Percentiles rank a stretch among this genome's conserved stretches.
Evolutionary conservation across 139 green algal genomes (phyloP).

Genomic region (Gonium pectorale): DNA sequence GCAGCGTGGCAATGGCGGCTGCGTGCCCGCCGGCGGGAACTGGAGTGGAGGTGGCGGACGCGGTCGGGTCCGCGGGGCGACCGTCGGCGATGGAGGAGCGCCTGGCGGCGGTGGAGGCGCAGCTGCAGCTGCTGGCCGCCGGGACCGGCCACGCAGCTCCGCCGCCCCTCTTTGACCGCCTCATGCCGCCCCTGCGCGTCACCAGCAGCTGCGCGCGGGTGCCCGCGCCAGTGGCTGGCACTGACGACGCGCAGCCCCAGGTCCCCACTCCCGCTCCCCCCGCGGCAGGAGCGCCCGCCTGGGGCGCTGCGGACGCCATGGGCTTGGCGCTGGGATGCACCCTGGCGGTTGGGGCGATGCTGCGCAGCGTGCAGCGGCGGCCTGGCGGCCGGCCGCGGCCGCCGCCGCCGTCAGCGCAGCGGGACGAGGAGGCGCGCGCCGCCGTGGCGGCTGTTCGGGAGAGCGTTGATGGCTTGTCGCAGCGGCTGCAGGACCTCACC

Average conservation of each 20-base stretch:
- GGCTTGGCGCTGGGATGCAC: background rate
- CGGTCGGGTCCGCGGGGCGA: background rate
- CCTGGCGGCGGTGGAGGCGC: background rate
- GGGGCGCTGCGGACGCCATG: background rate
- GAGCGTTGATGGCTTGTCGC: background rate
- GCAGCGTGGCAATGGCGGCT: background rate
- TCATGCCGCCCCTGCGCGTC: background rate
- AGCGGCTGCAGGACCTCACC: constrained; percentile 4
- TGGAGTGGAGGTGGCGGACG: background rate
- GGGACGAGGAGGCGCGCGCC: background rate
- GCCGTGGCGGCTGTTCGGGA: background rate
- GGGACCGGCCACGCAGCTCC: no score
- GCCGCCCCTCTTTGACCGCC: background rate
- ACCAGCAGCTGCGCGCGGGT: background rate
- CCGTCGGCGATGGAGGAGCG: background rate
- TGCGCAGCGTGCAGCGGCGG: background rate
- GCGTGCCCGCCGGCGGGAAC: background rate
- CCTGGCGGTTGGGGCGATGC: background rate
- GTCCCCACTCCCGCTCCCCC: background rate
- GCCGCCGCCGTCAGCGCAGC: background rate
- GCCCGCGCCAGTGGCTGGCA: background rate
- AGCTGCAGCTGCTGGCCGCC: constrained; percentile 1
- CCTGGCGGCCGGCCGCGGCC: background rate
- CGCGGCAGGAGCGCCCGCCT: background rate
- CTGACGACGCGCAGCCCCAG: background rate